phyloP scores from a whole-genome alignment of 2,329 filamentous ascomycete genomes.

The Diaporthe sp. region DNA sequence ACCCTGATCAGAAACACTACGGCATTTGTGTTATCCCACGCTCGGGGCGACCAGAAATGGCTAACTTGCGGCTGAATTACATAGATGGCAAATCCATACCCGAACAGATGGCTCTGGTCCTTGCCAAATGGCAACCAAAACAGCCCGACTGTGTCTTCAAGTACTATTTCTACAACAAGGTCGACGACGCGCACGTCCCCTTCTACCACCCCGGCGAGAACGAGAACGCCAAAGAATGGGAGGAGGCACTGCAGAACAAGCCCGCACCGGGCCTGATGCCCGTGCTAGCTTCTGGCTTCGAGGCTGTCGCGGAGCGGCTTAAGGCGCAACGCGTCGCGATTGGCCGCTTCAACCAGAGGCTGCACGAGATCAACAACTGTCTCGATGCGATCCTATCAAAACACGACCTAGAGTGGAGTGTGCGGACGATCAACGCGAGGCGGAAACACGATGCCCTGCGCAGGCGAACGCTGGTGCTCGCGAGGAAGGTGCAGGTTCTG shows the following conservation, averaged over 20 bases:
- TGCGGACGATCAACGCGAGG: conserved; percentile 78
- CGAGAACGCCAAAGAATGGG: conserved; percentile 85
- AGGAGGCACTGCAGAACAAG: conserved; percentile 84
- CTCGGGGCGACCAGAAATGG: conserved; percentile 10
- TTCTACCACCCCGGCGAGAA: conserved; percentile 78
- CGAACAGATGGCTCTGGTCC: conserved; percentile 79
- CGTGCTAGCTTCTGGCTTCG: conserved; percentile 80
- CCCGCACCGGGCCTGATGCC: conserved; percentile 82
- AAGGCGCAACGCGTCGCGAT: conserved; percentile 79
- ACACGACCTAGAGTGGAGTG: conserved; percentile 82
- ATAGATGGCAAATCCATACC: conserved; percentile 78
- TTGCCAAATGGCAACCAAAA: conserved; percentile 80
- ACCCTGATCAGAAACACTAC: not conserved
- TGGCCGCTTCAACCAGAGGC: conserved; percentile 75
- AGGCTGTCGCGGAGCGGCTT: conserved; percentile 78
- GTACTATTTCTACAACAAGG: conserved; percentile 89
- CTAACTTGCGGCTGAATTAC: conserved; percentile 13
- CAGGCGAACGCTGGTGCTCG: conserved; percentile 79
- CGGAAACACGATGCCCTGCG: conserved; percentile 80
- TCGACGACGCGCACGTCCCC: conserved; percentile 79
- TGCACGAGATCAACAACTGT: conserved; percentile 84
- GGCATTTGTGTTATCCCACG: not conserved
- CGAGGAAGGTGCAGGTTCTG: conserved; percentile 83
- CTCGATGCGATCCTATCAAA: conserved; percentile 79
- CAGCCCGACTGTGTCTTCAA: conserved; percentile 80